Percentiles rank a stretch among this genome's conserved stretches.
phyloP scores from a whole-genome alignment of 2,329 filamentous ascomycete species.

The Thielaviopsis populi region DNA sequence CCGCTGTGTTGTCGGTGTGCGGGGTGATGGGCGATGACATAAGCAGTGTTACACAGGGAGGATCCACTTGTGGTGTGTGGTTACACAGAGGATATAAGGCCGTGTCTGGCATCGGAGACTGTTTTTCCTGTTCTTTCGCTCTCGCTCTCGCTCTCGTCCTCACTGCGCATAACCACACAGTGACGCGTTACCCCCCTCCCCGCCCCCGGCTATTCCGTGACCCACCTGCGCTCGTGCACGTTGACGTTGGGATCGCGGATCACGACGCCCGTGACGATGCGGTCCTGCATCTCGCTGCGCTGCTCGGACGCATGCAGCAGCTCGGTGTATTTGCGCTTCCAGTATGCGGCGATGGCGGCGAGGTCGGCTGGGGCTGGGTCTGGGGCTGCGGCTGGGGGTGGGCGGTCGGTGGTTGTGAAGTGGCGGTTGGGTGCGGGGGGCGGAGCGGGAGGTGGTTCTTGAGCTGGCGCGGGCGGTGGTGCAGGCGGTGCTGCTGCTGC shows the following conservation, averaged over 20 bases:
- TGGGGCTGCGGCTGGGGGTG: background rate
- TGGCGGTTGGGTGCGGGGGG: background rate
- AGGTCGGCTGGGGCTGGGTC: background rate
- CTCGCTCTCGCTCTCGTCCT: background rate
- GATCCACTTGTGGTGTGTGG: too few species aligned
- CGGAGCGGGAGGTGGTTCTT: too few species aligned
- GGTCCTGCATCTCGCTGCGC: constrained; percentile 9
- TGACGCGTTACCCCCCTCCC: background rate
- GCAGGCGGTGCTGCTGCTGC: background rate
- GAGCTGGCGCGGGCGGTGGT: too few species aligned
- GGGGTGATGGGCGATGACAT: too few species aligned
- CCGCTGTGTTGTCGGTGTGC: too few species aligned
- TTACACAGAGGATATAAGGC: too few species aligned
- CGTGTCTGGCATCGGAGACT: too few species aligned
- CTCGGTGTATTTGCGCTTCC: constrained; percentile 15
- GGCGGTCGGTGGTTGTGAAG: constrained; percentile 8
- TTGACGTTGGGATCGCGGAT: background rate
- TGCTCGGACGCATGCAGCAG: constrained; percentile 5
- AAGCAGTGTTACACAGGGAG: too few species aligned
- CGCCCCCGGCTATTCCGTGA: background rate
- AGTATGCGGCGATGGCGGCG: constrained; percentile 3
- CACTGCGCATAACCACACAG: too few species aligned
- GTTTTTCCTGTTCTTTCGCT: too few species aligned
- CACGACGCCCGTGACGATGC: background rate
- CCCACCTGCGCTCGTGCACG: background rate